phyloP scores from a whole-genome alignment of 345 rosid genomes.

The Populus pruinosa region DNA sequence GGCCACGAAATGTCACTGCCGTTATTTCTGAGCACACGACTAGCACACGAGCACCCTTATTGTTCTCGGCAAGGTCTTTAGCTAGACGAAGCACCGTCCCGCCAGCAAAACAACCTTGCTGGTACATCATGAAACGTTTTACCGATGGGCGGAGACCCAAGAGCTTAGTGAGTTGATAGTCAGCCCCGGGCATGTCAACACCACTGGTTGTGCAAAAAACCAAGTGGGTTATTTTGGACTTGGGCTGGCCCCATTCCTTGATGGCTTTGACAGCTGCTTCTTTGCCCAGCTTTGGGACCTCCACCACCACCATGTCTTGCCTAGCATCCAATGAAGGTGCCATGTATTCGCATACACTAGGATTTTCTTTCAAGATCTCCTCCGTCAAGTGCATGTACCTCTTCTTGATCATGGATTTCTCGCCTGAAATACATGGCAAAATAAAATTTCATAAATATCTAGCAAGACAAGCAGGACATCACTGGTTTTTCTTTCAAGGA shows the following conservation, averaged over 20 bases:
- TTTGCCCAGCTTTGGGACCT: slow-evolving; percentile 74
- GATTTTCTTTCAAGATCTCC: slow-evolving; percentile 59
- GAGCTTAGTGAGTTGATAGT: slow-evolving; percentile 84
- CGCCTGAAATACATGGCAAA: slow-evolving; percentile 38
- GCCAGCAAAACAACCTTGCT: slow-evolving; percentile 71
- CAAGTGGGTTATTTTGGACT: slow-evolving; percentile 80
- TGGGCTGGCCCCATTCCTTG: slow-evolving; percentile 84
- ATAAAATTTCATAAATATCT: not conserved
- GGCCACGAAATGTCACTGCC: slow-evolving; percentile 78
- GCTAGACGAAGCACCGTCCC: slow-evolving; percentile 86
- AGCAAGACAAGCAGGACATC: not conserved
- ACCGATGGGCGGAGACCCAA: slow-evolving; percentile 75
- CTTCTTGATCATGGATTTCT: slow-evolving; percentile 60
- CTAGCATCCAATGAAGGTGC: slow-evolving; percentile 68
- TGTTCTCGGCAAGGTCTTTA: slow-evolving; percentile 79
- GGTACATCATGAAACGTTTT: slow-evolving; percentile 68
- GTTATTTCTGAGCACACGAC: slow-evolving; percentile 79
- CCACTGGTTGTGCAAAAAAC: slow-evolving; percentile 85
- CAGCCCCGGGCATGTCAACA: slow-evolving; percentile 93
- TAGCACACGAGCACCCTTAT: slow-evolving; percentile 70
- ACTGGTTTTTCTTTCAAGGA: too few relatives aligned
- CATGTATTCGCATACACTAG: slow-evolving; percentile 58
- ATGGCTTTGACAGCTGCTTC: slow-evolving; percentile 75
- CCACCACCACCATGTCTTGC: slow-evolving; percentile 77
- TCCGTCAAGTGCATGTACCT: slow-evolving; percentile 68